Percentiles rank a stretch among this genome's conserved stretches.
Evolutionary conservation across 345 rosid species (phyloP).

Genomic region (Eucalyptus regnans): DNA sequence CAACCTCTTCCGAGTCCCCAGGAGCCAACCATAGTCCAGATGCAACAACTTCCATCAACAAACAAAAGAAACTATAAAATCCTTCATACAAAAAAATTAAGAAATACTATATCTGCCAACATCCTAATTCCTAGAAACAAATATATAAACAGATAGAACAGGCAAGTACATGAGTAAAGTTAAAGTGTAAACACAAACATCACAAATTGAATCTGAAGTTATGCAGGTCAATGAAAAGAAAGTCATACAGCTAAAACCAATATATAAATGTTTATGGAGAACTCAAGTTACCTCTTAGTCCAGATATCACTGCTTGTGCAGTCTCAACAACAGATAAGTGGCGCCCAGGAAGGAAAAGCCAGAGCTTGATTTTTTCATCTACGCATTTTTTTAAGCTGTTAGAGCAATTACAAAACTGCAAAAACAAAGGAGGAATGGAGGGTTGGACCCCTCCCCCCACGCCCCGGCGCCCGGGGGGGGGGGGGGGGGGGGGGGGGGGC

Average conservation of each 20-base stretch:
- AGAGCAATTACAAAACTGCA: not conserved
- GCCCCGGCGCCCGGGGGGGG: not conserved
- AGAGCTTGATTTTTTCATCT: slow-evolving; percentile 99
- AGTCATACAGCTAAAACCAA: not conserved
- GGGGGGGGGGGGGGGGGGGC: no score
- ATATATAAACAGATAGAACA: not conserved
- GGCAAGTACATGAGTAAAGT: not conserved
- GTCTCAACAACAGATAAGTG: slow-evolving; percentile 54
- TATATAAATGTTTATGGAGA: not conserved
- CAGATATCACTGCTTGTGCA: slow-evolving; percentile 74
- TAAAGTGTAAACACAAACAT: not conserved
- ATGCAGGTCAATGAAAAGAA: not conserved
- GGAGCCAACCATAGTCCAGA: slow-evolving; percentile 97
- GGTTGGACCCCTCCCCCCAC: not conserved
- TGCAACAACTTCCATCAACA: slow-evolving; percentile 57
- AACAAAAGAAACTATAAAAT: not conserved
- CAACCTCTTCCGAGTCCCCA: slow-evolving; percentile 97
- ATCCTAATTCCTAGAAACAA: not conserved
- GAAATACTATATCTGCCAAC: not conserved
- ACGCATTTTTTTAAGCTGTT: not conserved
- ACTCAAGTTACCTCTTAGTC: slow-evolving; percentile 62
- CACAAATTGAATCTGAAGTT: not conserved
- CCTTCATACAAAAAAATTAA: not conserved
- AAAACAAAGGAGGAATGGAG: not conserved
- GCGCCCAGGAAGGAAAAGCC: slow-evolving; percentile 95